Evolutionary conservation across 108 stramenopile species (phyloP), one percentile per base, ranked within the genome.

Genomic region (Nitzschia putrida): DNA sequence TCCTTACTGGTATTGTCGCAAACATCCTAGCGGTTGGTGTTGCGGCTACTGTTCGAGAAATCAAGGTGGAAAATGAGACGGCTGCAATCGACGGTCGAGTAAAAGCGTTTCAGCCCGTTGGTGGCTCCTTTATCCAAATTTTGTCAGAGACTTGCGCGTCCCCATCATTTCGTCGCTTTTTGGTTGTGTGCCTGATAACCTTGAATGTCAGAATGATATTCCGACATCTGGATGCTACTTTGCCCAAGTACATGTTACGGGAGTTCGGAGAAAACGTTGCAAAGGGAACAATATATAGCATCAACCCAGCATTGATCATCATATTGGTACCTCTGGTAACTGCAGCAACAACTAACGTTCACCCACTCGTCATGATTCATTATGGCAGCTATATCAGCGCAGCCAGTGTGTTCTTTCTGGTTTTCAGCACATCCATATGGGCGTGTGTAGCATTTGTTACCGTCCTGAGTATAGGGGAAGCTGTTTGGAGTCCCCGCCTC

Each of bases 181-280:
- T 89, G 16, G 66, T 83, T 7, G 87, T 94, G 2, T 72, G 83
- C 21, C 45, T 94, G n/a, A 79, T 94, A n/a, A 86, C 83, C 29
- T 68, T 94, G 22, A 94, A 94, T 73, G 85, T 94, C 3, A 74
- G 87, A 44, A 88, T 86, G 83, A 83, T 94, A 12, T 94, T 94
- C 61, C 79, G 93, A 2, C 93, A 94, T 60, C 63, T 94, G 57
- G 93, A 94, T 66, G 93, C 87, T 8, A 94, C 93, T 14, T 66
- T 90, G 6, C 93, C 93, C 23, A 94, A 90, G 44, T 94, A 90
- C 60, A 85, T 94, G 84, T 56, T 91, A 8, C 73, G 93, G 43
- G 88, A 87, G 57, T 90, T 90, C 68, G 93, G 93, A 7, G 71
- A 81, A 14, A 50, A 83, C 42, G 80, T 85, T 0, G 75, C 89